phyloP scores from a whole-genome alignment of 2,329 filamentous ascomycete genomes.

The Neonectria hederae region DNA sequence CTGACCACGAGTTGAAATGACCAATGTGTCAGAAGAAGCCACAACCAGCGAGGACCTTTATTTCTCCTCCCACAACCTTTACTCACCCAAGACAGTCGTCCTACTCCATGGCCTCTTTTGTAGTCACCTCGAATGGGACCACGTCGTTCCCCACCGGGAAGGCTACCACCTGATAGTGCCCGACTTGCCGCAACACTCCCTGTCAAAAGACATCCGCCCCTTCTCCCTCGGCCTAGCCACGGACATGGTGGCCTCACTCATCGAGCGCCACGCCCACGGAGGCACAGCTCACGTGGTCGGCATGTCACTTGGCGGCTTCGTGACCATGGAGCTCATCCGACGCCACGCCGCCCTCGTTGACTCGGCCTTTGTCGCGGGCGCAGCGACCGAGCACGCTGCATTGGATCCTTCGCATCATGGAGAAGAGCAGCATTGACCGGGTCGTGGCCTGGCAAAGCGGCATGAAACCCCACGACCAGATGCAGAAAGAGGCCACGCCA shows the following conservation, averaged over 20 bases:
- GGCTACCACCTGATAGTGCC: slow-evolving; percentile 25
- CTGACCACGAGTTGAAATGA: background rate
- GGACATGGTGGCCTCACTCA: slow-evolving; percentile 44
- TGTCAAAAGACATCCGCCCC: slow-evolving; percentile 11
- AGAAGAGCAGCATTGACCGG: slow-evolving; percentile 9
- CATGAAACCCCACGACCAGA: slow-evolving; percentile 8
- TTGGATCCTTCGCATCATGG: slow-evolving; percentile 6
- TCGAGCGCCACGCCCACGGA: slow-evolving; percentile 46
- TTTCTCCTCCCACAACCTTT: slow-evolving; percentile 3
- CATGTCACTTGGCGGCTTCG: slow-evolving; percentile 51
- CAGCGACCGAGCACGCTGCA: slow-evolving; percentile 9
- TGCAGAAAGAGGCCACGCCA: slow-evolving; percentile 10
- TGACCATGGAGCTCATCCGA: slow-evolving; percentile 39
- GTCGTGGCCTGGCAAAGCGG: slow-evolving; percentile 8
- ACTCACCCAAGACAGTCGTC: slow-evolving; percentile 2
- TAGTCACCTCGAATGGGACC: slow-evolving; percentile 17
- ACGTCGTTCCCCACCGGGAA: slow-evolving; percentile 9
- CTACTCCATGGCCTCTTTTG: slow-evolving; percentile 16
- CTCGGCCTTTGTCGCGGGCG: slow-evolving; percentile 46
- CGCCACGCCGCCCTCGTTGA: slow-evolving; percentile 46
- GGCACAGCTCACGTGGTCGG: slow-evolving; percentile 53
- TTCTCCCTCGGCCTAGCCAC: slow-evolving; percentile 9
- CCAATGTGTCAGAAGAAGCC: background rate
- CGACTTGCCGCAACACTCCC: slow-evolving; percentile 27
- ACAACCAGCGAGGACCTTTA: background rate